phyloP scores from a whole-genome alignment of 2,329 filamentous ascomycete species.

The Pseudocercospora cruenta region DNA sequence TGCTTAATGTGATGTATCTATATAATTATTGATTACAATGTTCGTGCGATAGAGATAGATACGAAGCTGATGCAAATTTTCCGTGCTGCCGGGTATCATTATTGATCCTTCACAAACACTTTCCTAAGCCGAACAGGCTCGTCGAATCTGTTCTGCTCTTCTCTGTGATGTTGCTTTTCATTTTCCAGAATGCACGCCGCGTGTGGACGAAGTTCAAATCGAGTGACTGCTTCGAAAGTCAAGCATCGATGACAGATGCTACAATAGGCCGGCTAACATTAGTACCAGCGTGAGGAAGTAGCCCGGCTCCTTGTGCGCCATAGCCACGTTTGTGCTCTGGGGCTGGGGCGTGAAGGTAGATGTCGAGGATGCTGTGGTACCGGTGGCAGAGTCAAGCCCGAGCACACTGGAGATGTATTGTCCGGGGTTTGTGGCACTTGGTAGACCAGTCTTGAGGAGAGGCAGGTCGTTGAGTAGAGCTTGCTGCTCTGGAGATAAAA shows the following conservation, averaged over 20 bases:
- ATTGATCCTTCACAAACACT: background rate
- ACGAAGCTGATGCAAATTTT: background rate
- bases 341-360: background rate
- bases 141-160: background rate
- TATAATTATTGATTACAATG: background rate
- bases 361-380: too few species aligned
- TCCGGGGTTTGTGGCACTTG: slow-evolving; percentile 2
- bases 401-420: slow-evolving; percentile 4
- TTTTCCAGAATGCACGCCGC: background rate
- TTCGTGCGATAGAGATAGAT: background rate
- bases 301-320: background rate
- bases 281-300: background rate
- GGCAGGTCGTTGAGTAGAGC: background rate
- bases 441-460: background rate
- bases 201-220: too few species aligned
- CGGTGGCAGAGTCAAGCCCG: too few species aligned
- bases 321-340: background rate
- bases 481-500: slow-evolving; percentile 1
- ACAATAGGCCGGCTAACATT: background rate
- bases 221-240: too few species aligned
- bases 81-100: background rate
- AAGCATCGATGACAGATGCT: too few species aligned
- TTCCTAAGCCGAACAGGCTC: too few species aligned
- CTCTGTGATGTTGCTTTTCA: background rate
- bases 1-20: background rate